phyloP scores from a whole-genome alignment of 495 filamentous ascomycete genomes.

The Chaetomium cochliodes region DNA sequence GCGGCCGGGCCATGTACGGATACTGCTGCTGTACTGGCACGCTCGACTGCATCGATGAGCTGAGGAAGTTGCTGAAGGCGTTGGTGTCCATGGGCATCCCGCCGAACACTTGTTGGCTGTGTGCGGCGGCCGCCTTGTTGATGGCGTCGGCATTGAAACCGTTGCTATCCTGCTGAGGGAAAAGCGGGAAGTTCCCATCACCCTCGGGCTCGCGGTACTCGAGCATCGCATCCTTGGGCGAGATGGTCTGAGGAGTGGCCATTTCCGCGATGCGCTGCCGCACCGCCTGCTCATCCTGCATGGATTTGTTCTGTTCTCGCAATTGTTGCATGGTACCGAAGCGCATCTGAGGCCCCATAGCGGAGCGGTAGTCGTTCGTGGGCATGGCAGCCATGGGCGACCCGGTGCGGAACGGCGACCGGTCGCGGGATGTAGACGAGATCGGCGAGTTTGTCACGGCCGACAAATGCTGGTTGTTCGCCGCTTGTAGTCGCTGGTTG shows the following conservation, averaged over 20 bases:
- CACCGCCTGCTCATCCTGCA: conserved; percentile 55
- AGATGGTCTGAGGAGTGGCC: conserved; percentile 80
- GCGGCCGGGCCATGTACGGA: conserved; percentile 50
- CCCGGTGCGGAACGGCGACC: conserved; percentile 77
- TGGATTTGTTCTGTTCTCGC: conserved; percentile 59
- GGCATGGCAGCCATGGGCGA: conserved; percentile 62
- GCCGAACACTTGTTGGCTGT: conserved; percentile 42
- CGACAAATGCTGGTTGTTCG: conserved; percentile 68
- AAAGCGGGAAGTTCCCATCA: conserved; percentile 66
- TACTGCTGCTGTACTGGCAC: conserved; percentile 58
- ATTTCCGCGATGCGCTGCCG: conserved; percentile 53
- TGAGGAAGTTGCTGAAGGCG: conserved; percentile 40
- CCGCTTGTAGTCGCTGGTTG: conserved; percentile 70
- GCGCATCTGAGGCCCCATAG: conserved; percentile 40
- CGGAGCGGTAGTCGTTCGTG: conserved; percentile 45
- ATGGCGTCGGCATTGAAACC: conserved; percentile 35
- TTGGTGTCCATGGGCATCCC: conserved; percentile 46
- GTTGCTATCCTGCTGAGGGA: conserved; percentile 50
- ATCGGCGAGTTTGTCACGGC: conserved; percentile 52
- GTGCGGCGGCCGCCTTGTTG: conserved; percentile 32
- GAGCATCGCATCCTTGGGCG: conserved; percentile 87
- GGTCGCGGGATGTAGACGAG: conserved; percentile 58
- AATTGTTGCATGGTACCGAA: conserved; percentile 59
- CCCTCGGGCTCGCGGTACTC: conserved; percentile 77
- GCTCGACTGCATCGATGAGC: conserved; percentile 42